Evolutionary conservation across 371 early-diverging fungal genomes (phyloP), one percentile per base, ranked within the genome.

Genomic region (Rhizopus arrhizus): DNA sequence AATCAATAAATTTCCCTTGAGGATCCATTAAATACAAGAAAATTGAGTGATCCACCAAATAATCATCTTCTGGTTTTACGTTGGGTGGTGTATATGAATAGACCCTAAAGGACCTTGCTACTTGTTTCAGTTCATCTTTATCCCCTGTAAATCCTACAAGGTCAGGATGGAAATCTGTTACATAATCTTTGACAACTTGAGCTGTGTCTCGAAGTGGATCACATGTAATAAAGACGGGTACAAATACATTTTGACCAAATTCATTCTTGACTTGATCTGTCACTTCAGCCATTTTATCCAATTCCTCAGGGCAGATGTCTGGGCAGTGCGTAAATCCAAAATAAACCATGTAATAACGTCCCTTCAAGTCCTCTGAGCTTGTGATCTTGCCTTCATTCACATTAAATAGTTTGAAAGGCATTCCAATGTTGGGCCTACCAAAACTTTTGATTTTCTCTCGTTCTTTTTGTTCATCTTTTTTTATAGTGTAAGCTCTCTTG

Each of bases 321-420:
- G 99, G 99, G 71, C 99, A 98, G 77, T 96, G 84, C 16, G 97
- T 97, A 77, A 97, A 98, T n/a, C 99, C 99, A 85, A 98, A 98
- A 78, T 98, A 98, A 7, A 98, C 75, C 65, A 98, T 78, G 70
- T 87, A 83, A 68, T 84, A 96, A 35, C 85, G 88, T 16, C 95
- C 98, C 3, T 36, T 40, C 29, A 59, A 47, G 31, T 47, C 62
- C 50, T 61, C 62, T 43, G 57, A 70, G 53, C 42, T 57, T 48
- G 49, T 66, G 1, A 36, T 9, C 36, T 68, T 38, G 22, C 58
- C 66, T 16, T 74, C 74, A 56, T 88, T 69, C 33, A 91, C 91
- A 66, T 97, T 91, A 8, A 88, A 85, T 58, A 98, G 75, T n/a
- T 85, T 78, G 64, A 95, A 97, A 3, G 95, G 90, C 0, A 93